Evolutionary conservation across 495 filamentous ascomycete genomes (phyloP).

Genomic region (Aeminium ludgeri): DNA sequence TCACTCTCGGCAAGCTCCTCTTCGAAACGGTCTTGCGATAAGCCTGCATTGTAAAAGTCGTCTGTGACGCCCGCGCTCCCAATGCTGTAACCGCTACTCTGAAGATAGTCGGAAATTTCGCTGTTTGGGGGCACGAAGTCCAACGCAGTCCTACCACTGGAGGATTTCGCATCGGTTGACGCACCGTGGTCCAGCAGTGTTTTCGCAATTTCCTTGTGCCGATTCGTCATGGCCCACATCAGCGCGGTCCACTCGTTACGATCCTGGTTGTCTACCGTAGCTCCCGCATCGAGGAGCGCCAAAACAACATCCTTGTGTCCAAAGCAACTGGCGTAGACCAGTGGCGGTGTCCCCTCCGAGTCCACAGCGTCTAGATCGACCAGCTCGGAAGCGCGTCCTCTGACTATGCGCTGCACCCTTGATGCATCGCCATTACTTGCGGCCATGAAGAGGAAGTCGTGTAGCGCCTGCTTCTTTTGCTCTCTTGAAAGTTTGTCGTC

Average conservation of each 20-base stretch:
- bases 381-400: constrained; percentile 55
- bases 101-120: constrained; percentile 87
- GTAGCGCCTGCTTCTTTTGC: constrained; percentile 65
- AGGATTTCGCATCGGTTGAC: constrained; percentile 87
- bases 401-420: constrained; percentile 56
- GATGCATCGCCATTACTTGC: constrained; percentile 90
- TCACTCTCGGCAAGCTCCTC: constrained; percentile 96
- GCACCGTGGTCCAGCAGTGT: constrained; percentile 81
- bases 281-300: constrained; percentile 68
- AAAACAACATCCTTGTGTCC: constrained; percentile 84
- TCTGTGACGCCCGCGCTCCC: constrained; percentile 73
- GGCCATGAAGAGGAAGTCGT: constrained; percentile 83
- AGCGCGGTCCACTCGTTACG: constrained; percentile 91
- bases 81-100: constrained; percentile 83
- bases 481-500: constrained; percentile 56
- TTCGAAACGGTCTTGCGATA: constrained; percentile 87
- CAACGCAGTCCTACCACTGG: constrained; percentile 83
- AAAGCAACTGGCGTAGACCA: constrained; percentile 99
- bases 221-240: constrained; percentile 99
- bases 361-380: constrained; percentile 83
- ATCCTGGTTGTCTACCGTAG: constrained; percentile 86
- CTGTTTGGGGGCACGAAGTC: constrained; percentile 90
- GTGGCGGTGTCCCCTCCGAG: constrained; percentile 81
- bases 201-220: constrained; percentile 90
- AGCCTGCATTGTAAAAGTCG: constrained; percentile 88